These are phyloP conservation scores for Lithohypha guttulata DNA, from an alignment of 2,329 filamentous ascomycete species.

Conservation along the genomic window DNA sequence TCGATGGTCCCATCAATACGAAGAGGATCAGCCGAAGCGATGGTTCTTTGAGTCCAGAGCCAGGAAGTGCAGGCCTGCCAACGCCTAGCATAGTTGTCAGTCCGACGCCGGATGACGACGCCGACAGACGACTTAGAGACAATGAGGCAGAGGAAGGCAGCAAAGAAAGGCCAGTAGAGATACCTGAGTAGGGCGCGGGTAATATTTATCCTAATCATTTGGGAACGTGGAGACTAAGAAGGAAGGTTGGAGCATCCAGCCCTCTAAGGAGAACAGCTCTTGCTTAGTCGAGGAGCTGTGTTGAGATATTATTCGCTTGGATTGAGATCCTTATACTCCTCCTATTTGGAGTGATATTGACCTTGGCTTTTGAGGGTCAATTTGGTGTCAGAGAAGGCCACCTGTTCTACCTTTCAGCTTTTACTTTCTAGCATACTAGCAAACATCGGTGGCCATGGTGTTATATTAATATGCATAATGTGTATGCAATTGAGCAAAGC, in stretches of 20 bases:
- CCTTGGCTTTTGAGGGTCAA: too few relatives aligned
- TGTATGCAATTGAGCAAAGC: too few relatives aligned
- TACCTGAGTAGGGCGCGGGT: slow-evolving; percentile 9
- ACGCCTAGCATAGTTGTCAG: slow-evolving; percentile 22
- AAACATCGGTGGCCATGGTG: too few relatives aligned
- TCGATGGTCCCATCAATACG: slow-evolving; percentile 9
- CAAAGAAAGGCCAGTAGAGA: slow-evolving; percentile 5
- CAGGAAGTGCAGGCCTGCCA: slow-evolving; percentile 11
- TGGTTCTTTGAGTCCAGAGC: slow-evolving; percentile 15
- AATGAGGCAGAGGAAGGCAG: slow-evolving; percentile 2
- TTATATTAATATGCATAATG: too few relatives aligned
- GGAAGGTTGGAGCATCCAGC: neutral
- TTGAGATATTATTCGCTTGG: slow-evolving; percentile 30
- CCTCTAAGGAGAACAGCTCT: neutral
- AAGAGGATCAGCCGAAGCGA: slow-evolving; percentile 10
- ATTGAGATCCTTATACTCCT: too few relatives aligned
- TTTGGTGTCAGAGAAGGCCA: too few relatives aligned
- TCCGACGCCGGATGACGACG: slow-evolving; percentile 19
- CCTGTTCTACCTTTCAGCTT: too few relatives aligned
- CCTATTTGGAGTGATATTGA: too few relatives aligned
- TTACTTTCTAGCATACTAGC: too few relatives aligned
- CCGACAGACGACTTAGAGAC: neutral
- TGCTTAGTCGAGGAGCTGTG: slow-evolving; percentile 1
- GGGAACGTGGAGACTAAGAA: slow-evolving; percentile 2
- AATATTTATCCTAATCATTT: slow-evolving; percentile 8